A percentile compares a stretch with the other conserved stretches of the same genome.
These are phyloP conservation scores for Apiotrichum porosum DNA, from an alignment of 1,284 basidiomycete genomes.

Conservation along the genomic window DNA sequence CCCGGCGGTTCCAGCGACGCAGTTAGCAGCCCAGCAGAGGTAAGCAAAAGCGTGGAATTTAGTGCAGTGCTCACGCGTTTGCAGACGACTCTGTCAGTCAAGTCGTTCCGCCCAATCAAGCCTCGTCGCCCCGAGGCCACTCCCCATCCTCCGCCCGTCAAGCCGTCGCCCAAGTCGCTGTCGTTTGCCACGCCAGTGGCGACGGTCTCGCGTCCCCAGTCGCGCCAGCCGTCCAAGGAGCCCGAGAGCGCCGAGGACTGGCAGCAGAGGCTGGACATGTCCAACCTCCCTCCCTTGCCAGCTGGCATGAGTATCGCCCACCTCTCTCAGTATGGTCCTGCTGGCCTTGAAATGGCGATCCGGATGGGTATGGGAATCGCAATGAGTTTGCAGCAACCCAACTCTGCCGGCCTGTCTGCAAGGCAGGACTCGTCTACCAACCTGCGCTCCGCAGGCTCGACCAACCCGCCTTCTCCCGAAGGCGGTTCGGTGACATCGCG, in stretches of 20 bases:
- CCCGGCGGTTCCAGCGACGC: constrained; percentile 30
- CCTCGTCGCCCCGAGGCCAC: constrained; percentile 21
- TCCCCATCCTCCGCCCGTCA: constrained; percentile 19
- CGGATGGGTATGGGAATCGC: constrained; percentile 50
- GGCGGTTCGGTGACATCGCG: neutral
- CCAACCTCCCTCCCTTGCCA: constrained; percentile 40
- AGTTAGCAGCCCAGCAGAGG: constrained; percentile 31
- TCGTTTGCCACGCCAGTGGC: neutral
- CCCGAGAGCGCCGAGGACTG: constrained; percentile 10
- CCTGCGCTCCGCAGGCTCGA: neutral
- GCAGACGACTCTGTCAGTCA: constrained; percentile 4
- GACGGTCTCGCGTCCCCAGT: constrained; percentile 1
- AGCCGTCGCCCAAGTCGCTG: constrained; percentile 9
- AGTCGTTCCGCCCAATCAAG: constrained; percentile 20
- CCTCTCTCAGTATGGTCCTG: constrained; percentile 41
- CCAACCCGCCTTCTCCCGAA: constrained; percentile 4
- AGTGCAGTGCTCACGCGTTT: neutral
- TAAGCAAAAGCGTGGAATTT: constrained; percentile 3
- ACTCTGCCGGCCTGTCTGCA: neutral
- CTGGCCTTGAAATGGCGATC: constrained; percentile 49
- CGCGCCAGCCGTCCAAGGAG: constrained; percentile 13
- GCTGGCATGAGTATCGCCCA: constrained; percentile 43
- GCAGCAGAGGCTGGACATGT: constrained; percentile 6
- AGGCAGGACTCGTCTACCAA: neutral
- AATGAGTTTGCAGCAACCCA: constrained; percentile 29